Conservation (phyloP, 1,284 basidiomycete genomes). For the Sporisorium iseilematis-ciliati region DNA sequence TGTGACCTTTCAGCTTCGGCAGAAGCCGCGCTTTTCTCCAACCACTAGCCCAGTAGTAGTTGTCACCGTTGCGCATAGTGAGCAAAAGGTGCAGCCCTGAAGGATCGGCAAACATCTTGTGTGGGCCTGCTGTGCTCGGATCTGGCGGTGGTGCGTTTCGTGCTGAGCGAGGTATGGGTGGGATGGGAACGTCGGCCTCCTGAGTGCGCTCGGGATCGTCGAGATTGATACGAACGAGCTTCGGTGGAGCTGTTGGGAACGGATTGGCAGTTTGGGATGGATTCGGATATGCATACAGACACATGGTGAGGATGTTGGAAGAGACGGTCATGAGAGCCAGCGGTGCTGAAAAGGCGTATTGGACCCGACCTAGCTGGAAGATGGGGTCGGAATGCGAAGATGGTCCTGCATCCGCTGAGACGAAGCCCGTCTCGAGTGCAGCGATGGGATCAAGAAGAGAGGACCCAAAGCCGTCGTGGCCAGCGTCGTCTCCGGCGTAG, state of each 20-base stretch:
- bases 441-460: constrained; percentile 47
- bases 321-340: constrained; percentile 61
- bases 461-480: constrained; percentile 16
- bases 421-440: constrained; percentile 62
- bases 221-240: constrained; percentile 65
- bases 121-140: constrained; percentile 46
- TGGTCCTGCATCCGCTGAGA: constrained; percentile 53
- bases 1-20: constrained; percentile 80
- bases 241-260: constrained; percentile 42
- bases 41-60: constrained; percentile 79
- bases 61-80: constrained; percentile 87
- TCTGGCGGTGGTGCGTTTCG: constrained; percentile 52
- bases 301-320: constrained; percentile 67
- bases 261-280: constrained; percentile 23
- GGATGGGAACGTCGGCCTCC: constrained; percentile 64
- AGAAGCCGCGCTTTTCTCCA: constrained; percentile 62
- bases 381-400: constrained; percentile 49
- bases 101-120: constrained; percentile 76
- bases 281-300: constrained; percentile 54
- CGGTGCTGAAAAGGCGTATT: constrained; percentile 67
- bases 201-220: constrained; percentile 63
- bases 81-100: constrained; percentile 89
- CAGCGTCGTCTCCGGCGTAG: not conserved
- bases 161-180: constrained; percentile 49
- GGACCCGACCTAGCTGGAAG: constrained; percentile 67